phyloP scores from a whole-genome alignment of 257 asterid genomes.

The Buddleja alternifolia region DNA sequence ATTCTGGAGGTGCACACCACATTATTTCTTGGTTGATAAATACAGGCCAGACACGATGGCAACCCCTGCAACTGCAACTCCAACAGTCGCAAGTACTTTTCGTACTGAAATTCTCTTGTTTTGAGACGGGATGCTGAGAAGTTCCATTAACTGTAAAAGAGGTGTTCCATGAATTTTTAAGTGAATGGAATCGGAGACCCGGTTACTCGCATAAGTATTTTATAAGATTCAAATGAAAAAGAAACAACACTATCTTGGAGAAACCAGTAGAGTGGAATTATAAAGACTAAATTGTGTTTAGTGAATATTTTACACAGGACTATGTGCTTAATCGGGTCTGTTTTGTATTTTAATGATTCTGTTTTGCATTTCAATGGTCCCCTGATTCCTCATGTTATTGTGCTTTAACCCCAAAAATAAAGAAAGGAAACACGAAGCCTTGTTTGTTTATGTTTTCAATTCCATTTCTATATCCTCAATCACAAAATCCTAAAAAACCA shows the following conservation, averaged over 20 bases:
- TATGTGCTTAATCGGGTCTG: too few species aligned
- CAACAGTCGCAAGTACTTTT: conserved; percentile 54
- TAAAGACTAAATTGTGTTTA: not conserved
- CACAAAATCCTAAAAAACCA: too few species aligned
- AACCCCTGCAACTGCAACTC: conserved; percentile 74
- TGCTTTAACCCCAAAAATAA: too few species aligned
- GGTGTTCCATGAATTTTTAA: not conserved
- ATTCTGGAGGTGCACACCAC: conserved; percentile 6
- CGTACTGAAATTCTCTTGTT: conserved; percentile 37
- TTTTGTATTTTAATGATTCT: too few species aligned
- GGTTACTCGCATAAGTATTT: too few species aligned
- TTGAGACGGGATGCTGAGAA: conserved; percentile 52
- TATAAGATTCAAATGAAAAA: not conserved
- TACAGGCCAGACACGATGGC: conserved; percentile 71
- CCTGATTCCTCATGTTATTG: too few species aligned
- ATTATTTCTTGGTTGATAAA: conserved; percentile 68
- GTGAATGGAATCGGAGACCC: not conserved
- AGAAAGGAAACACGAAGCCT: too few species aligned
- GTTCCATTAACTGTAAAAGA: conserved; percentile 54
- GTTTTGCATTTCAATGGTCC: too few species aligned
- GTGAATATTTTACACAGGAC: not conserved
- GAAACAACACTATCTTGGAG: not conserved
- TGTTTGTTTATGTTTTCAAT: too few species aligned
- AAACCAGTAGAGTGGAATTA: not conserved
- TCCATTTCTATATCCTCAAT: too few species aligned